Base-by-base conservation (phyloP, 306 rosid species). In the Casuarina glauca region DNA sequence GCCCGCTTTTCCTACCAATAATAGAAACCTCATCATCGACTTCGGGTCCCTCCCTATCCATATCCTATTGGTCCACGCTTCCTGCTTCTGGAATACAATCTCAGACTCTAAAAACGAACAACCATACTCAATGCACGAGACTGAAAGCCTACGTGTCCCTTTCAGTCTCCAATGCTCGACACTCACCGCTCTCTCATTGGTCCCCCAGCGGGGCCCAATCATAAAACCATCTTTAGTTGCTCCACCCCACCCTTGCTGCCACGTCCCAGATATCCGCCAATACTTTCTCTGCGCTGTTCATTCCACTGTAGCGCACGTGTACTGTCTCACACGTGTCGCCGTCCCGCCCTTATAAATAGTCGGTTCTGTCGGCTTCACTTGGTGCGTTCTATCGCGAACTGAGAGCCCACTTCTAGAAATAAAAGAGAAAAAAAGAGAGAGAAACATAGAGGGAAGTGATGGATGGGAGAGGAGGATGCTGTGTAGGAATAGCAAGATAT, bases 381-480 rank as follows among this genome's bases (percentile, higher is more conserved):
- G 51, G 51, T 48, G 51, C 51, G 51, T 48, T 48, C 13, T 9
- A 9, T 48, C 13, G 11, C 51, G 13, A 9, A 35, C 12, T 0
- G 1, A 26, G 32, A 57, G 35, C 63, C 26, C 35, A 9, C 4
- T 46, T 9, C 20, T 60, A 3, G 54, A 71, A 26, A 26, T 0
- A 26, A 26, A 26, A 26, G 32, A 26, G 32, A 26, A 26, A 26
- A 26, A 26, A 26, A 26, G 72, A 58, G 36, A 61, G 63, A 55
- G 70, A 39, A 16, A 57, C 4, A 57, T 38, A 5, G 54, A 80
- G 5, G 6, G 3, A 17, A 51, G 19, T 1, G 19, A 88, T 93
- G 97, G 92, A 91, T 12, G 69, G 88, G 1, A 84, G 89, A 78
- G 98, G 98, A 38, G 97, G 95, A 6, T 93, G 98, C 38, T 91